phyloP scores from a whole-genome alignment of 805 yeast species.

The Ogataea trehaloabstinens region DNA sequence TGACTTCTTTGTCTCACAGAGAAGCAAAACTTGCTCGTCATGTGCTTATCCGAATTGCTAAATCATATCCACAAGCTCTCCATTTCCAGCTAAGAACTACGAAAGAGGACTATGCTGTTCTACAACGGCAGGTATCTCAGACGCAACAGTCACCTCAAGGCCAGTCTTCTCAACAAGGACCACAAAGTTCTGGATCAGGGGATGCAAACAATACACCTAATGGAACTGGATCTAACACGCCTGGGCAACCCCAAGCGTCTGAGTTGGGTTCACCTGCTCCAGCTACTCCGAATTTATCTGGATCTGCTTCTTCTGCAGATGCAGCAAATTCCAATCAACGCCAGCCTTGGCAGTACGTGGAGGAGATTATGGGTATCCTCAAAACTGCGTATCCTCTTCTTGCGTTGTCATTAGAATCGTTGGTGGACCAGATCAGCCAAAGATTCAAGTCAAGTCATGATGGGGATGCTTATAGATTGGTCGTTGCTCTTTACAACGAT shows the following conservation, averaged over 20 bases:
- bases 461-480: slow-evolving; percentile 92
- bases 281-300: slow-evolving; percentile 8
- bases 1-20: slow-evolving; percentile 84
- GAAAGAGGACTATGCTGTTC: slow-evolving; percentile 85
- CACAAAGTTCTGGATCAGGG: slow-evolving; percentile 1
- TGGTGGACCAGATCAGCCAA: slow-evolving; percentile 93
- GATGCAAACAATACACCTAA: slow-evolving; percentile 2
- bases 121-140: slow-evolving; percentile 61
- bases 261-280: slow-evolving; percentile 7
- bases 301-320: slow-evolving; percentile 1
- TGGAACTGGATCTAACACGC: not conserved
- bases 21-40: slow-evolving; percentile 89
- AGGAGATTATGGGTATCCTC: slow-evolving; percentile 88
- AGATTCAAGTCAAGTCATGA: slow-evolving; percentile 91
- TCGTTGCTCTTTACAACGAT: slow-evolving; percentile 88
- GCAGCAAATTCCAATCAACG: slow-evolving; percentile 8
- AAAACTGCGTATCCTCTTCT: slow-evolving; percentile 95
- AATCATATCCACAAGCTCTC: slow-evolving; percentile 94
- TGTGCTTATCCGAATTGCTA: slow-evolving; percentile 87
- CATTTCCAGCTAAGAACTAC: slow-evolving; percentile 96
- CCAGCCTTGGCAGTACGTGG: slow-evolving; percentile 92
- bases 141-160: slow-evolving; percentile 31
- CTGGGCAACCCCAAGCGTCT: slow-evolving; percentile 1
- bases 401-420: slow-evolving; percentile 88
- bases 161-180: slow-evolving; percentile 9